Percentiles rank a stretch among this genome's conserved stretches.
Evolutionary conservation across 2,329 filamentous ascomycete genomes (phyloP).

Genomic region (Colletotrichum sp.): DNA sequence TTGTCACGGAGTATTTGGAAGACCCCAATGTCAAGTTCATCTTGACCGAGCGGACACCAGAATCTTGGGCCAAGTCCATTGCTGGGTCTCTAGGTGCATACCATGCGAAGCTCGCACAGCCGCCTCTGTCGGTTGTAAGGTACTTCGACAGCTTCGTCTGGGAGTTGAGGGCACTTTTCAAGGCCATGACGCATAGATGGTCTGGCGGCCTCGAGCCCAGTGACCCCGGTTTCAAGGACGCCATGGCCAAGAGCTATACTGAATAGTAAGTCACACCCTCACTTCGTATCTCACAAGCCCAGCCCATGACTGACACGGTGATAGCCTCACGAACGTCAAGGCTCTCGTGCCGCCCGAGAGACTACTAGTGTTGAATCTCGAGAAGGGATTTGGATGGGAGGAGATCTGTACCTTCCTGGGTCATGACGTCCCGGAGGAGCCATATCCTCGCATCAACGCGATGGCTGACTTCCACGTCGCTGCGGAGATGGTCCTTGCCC

Average conservation of each 20-base stretch:
- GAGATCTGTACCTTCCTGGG: conserved; percentile 37
- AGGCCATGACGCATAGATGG: conserved; percentile 10
- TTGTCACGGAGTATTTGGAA: conserved; percentile 26
- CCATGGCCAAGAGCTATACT: conserved; percentile 2
- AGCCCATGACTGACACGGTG: conserved; percentile 10
- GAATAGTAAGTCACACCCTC: background rate
- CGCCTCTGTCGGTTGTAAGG: conserved; percentile 12
- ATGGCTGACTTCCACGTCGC: conserved; percentile 18
- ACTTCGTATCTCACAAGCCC: too few species aligned
- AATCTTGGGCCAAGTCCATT: conserved; percentile 37
- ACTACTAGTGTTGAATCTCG: conserved; percentile 33
- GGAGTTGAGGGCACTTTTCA: conserved; percentile 14
- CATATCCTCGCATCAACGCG: conserved; percentile 28
- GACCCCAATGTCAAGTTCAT: conserved; percentile 41
- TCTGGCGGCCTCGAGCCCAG: conserved; percentile 9
- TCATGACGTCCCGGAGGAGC: conserved; percentile 30
- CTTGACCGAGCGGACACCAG: conserved; percentile 36
- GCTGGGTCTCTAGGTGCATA: conserved; percentile 28
- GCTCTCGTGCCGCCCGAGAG: conserved; percentile 28
- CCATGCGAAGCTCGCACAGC: conserved; percentile 8
- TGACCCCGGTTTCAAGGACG: background rate
- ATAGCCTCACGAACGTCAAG: conserved; percentile 25
- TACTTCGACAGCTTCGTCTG: conserved; percentile 14
- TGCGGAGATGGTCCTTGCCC: conserved; percentile 11
- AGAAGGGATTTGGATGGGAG: conserved; percentile 41